These are phyloP conservation scores for Diaporthe capsici DNA, from an alignment of 2,329 filamentous ascomycete genomes.

Conservation along the genomic window DNA sequence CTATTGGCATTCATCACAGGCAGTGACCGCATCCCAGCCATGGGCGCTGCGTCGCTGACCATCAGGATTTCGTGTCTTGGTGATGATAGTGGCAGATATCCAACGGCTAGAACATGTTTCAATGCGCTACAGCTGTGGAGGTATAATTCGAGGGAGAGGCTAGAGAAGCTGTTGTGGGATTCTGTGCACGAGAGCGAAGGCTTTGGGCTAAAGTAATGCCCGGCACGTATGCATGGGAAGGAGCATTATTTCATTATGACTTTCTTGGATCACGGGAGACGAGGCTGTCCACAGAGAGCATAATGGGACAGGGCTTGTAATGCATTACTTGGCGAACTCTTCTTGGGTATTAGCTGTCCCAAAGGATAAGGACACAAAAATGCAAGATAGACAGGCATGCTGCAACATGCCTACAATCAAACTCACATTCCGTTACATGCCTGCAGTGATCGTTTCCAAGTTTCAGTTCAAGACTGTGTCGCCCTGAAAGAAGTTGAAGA, in stretches of 20 bases:
- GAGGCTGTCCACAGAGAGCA: not conserved
- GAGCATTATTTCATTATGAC: not conserved
- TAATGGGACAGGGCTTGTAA: not conserved
- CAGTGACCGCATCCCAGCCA: conserved; percentile 90
- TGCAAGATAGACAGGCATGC: conserved; percentile 29
- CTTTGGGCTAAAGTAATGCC: conserved; percentile 83
- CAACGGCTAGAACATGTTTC: conserved; percentile 92
- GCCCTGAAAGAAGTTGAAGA: not conserved
- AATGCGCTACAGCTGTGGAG: conserved; percentile 85
- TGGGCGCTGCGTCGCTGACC: conserved; percentile 83
- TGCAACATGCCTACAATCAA: conserved; percentile 11
- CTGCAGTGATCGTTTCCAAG: too few species aligned
- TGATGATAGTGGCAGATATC: conserved; percentile 80
- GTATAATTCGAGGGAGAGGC: conserved; percentile 75
- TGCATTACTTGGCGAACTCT: conserved; percentile 18
- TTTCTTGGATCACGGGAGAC: conserved; percentile 11
- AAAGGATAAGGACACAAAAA: not conserved
- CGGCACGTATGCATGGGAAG: not conserved
- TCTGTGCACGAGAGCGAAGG: conserved; percentile 93
- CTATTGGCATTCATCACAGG: conserved; percentile 90
- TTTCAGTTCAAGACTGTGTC: not conserved
- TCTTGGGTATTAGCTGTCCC: conserved; percentile 19
- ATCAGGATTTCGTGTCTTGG: conserved; percentile 84
- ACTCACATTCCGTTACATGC: not conserved
- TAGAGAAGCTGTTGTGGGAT: conserved; percentile 83